A percentile compares a stretch with the other conserved stretches of the same genome.
Conservation (phyloP, 305 asterid genomes). For the Rubia tinctorum region DNA sequence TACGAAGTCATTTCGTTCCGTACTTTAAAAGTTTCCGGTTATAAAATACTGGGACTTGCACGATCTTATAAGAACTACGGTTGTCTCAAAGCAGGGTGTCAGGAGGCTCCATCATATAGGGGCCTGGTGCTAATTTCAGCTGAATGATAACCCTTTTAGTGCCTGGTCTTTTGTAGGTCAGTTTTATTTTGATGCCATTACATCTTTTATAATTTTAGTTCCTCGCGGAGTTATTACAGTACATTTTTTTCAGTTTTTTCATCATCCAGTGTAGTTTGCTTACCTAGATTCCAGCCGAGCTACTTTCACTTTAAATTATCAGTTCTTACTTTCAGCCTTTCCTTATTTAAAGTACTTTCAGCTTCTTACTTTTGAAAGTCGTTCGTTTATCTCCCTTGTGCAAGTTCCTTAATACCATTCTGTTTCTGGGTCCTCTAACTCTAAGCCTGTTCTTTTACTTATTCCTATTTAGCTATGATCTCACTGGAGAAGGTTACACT, state of each 20-base stretch:
- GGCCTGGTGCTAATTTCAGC: constrained; percentile 94
- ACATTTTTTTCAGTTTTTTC: constrained; percentile 33
- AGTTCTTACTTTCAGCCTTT: constrained; percentile 17
- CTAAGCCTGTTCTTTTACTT: constrained; percentile 3
- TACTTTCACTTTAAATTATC: constrained; percentile 24
- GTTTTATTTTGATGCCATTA: constrained; percentile 52
- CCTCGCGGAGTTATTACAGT: constrained; percentile 45
- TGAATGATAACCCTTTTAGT: constrained; percentile 84
- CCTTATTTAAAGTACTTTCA: constrained; percentile 11
- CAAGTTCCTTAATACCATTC: constrained; percentile 8
- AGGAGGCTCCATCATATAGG: constrained; percentile 83
- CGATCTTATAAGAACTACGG: constrained; percentile 49
- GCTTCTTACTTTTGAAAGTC: constrained; percentile 16
- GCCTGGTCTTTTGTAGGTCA: constrained; percentile 93
- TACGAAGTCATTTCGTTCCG: constrained; percentile 44
- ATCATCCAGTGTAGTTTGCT: constrained; percentile 34
- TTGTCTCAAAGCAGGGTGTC: constrained; percentile 95
- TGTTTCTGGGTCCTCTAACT: neutral
- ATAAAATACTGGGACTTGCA: constrained; percentile 30
- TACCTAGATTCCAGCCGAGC: constrained; percentile 38
- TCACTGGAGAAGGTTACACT: neutral
- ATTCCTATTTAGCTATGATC: neutral
- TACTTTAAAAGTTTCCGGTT: constrained; percentile 28
- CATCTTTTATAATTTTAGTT: constrained; percentile 38
- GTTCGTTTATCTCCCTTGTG: constrained; percentile 1